A percentile compares a stretch with the other conserved stretches of the same genome.
Evolutionary conservation across 1,284 basidiomycete species (phyloP).

Genomic region (Xerocomus alliaceus): DNA sequence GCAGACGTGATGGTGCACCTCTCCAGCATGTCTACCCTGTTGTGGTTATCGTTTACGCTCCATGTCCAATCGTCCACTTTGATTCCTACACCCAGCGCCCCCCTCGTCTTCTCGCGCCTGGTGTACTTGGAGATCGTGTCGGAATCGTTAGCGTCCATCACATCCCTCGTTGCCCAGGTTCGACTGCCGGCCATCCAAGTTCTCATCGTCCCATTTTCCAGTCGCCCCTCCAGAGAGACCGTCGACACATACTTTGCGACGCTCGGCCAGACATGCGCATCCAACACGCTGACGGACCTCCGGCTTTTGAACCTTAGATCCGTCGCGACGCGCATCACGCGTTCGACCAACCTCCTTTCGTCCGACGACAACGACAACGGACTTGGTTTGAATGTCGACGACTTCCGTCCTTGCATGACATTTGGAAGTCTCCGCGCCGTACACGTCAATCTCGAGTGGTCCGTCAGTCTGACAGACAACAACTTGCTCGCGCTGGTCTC

Average conservation of each 20-base stretch:
- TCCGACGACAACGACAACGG: neutral
- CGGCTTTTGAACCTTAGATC: neutral
- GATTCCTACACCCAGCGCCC: neutral
- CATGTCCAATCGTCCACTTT: neutral
- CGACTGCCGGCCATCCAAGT: neutral
- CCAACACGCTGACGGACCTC: neutral
- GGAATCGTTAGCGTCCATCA: neutral
- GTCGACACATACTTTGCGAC: neutral
- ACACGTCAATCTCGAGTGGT: slow-evolving; percentile 8
- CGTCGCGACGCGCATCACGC: neutral
- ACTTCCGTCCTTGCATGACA: neutral
- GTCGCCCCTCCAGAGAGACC: neutral
- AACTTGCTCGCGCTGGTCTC: slow-evolving; percentile 1
- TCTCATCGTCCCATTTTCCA: neutral
- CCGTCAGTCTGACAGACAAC: neutral
- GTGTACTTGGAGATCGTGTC: slow-evolving; percentile 10
- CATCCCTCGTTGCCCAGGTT: neutral
- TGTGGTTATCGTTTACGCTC: slow-evolving; percentile 11
- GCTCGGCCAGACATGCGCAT: neutral
- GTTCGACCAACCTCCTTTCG: neutral
- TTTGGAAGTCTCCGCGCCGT: neutral
- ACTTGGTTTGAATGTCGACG: neutral
- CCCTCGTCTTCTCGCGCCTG: slow-evolving; percentile 6
- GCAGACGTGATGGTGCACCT: slow-evolving; percentile 1
- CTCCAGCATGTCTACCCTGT: neutral